Percentiles rank a stretch among this genome's conserved stretches.
These are phyloP conservation scores for Wolfiporia cocos DNA, from an alignment of 1,284 basidiomycete species.

Conservation along the genomic window DNA sequence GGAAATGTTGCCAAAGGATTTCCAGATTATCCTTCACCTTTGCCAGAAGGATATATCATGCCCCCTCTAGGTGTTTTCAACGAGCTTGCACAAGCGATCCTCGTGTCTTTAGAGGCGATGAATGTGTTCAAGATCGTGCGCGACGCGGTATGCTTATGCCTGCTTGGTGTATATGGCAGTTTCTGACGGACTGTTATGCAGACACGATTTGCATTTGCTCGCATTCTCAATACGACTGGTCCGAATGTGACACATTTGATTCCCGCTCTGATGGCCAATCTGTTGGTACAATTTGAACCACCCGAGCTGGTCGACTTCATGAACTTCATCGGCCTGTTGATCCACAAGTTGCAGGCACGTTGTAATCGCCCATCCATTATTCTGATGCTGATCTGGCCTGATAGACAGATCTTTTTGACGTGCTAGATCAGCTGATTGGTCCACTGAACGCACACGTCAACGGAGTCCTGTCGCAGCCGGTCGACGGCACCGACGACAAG, in stretches of 20 bases:
- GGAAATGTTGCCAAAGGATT: constrained; percentile 97
- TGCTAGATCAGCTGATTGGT: constrained; percentile 87
- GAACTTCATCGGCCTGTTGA: constrained; percentile 87
- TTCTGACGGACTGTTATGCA: constrained; percentile 24
- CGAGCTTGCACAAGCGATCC: constrained; percentile 84
- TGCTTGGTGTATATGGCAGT: constrained; percentile 9
- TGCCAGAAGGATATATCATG: constrained; percentile 61
- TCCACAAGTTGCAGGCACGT: constrained; percentile 87
- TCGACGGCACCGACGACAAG: constrained; percentile 89
- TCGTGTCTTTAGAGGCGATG: constrained; percentile 86
- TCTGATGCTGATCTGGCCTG: too few relatives aligned
- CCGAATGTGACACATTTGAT: constrained; percentile 79
- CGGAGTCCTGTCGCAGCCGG: constrained; percentile 75
- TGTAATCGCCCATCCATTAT: neutral
- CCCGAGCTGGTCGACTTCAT: constrained; percentile 94
- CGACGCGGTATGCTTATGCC: constrained; percentile 74
- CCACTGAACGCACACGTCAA: constrained; percentile 86
- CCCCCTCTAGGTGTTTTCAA: constrained; percentile 82
- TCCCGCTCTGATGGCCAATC: constrained; percentile 81
- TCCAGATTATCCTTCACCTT: constrained; percentile 75
- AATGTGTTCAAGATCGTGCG: constrained; percentile 85
- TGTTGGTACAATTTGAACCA: constrained; percentile 89
- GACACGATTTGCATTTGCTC: constrained; percentile 93
- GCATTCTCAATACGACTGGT: constrained; percentile 88
- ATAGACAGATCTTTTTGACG: constrained; percentile 74